Conservation (phyloP, 305 asterid species). For the Fraxinus paxiana region DNA sequence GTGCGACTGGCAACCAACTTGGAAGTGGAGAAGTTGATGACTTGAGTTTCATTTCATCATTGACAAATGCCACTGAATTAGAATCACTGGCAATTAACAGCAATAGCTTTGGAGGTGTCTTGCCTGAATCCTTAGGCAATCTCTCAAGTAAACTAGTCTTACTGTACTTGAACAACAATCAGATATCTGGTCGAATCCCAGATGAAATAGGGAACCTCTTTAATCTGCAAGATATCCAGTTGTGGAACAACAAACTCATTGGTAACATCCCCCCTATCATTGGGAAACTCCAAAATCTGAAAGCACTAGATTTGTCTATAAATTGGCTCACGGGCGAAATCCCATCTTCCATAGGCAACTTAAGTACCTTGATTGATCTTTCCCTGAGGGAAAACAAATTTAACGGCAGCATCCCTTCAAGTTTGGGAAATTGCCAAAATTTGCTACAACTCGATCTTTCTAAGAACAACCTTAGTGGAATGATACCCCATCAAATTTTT, state of each 20-base stretch:
- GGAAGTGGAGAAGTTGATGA: slow-evolving; percentile 23
- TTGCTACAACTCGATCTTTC: slow-evolving; percentile 20
- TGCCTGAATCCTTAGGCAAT: slow-evolving; percentile 19
- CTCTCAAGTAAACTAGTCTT: slow-evolving; percentile 16
- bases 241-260: slow-evolving; percentile 21
- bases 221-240: slow-evolving; percentile 17
- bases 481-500: slow-evolving; percentile 26
- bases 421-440: slow-evolving; percentile 19
- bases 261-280: slow-evolving; percentile 23
- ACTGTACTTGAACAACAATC: slow-evolving; percentile 11
- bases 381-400: slow-evolving; percentile 10
- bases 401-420: slow-evolving; percentile 14
- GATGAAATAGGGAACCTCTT: slow-evolving; percentile 17
- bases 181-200: slow-evolving; percentile 21
- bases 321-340: slow-evolving; percentile 22
- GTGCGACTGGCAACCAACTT: slow-evolving; percentile 16
- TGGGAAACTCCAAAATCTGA: slow-evolving; percentile 19
- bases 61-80: slow-evolving; percentile 15
- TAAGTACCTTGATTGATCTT: slow-evolving; percentile 1
- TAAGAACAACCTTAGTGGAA: slow-evolving; percentile 12
- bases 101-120: slow-evolving; percentile 21
- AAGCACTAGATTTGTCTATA: slow-evolving; percentile 1
- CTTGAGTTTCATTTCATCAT: slow-evolving; percentile 24
- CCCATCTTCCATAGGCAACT: slow-evolving; percentile 25
- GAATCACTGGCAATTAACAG: slow-evolving; percentile 13